A percentile compares a stretch with the other conserved stretches of the same genome.
Conservation (phyloP, 148 eudicot species). For the Rhododendron vialii region DNA sequence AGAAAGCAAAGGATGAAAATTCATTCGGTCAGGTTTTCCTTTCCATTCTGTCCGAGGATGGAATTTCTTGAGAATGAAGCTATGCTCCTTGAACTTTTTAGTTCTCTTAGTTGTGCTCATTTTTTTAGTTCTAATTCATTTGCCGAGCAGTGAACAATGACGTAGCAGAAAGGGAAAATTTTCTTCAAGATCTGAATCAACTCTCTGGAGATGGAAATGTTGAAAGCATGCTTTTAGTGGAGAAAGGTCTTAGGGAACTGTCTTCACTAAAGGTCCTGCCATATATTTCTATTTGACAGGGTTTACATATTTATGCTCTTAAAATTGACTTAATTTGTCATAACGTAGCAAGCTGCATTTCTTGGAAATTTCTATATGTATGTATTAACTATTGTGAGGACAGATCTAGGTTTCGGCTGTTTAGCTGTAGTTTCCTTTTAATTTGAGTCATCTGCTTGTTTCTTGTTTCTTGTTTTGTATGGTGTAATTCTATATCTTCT, state of each 20-base stretch:
- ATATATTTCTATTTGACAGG: not conserved
- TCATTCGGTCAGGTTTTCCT: constrained; percentile 30
- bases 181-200: constrained; percentile 26
- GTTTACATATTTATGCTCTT: not conserved
- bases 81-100: not conserved
- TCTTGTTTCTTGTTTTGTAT: not conserved
- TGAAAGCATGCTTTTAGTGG: constrained; percentile 92
- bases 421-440: not conserved
- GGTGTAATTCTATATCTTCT: not conserved
- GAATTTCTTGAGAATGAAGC: not conserved
- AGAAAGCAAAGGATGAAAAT: constrained; percentile 70
- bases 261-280: constrained; percentile 61
- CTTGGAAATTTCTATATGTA: not conserved
- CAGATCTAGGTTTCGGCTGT: not conserved
- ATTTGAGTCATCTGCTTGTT: not conserved
- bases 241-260: constrained; percentile 82
- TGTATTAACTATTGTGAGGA: not conserved
- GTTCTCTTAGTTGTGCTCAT: not conserved
- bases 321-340: not conserved
- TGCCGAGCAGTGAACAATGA: constrained; percentile 48
- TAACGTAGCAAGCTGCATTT: not conserved
- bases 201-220: constrained; percentile 54
- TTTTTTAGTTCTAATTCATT: constrained; percentile 5
- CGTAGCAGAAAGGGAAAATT: constrained; percentile 43
- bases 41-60: not conserved